phyloP scores from a whole-genome alignment of 768 basidiomycete genomes.

The Tephrocybe sp. region DNA sequence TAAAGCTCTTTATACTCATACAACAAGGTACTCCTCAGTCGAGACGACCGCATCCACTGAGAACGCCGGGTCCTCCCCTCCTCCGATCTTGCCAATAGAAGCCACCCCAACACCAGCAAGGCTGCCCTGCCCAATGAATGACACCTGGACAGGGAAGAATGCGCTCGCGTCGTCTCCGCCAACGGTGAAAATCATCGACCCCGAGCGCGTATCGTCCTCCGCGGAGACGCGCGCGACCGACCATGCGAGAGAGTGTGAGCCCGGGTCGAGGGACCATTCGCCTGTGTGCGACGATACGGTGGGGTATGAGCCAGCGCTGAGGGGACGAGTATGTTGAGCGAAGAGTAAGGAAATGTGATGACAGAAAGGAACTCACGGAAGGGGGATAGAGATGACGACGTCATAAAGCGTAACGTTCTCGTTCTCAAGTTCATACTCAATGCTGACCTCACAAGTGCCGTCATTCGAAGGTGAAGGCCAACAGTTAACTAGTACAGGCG shows the following conservation, averaged over 20 bases:
- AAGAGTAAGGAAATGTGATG: slow-evolving; percentile 17
- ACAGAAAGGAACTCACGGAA: no score
- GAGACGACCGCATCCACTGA: slow-evolving; percentile 57
- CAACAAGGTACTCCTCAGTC: slow-evolving; percentile 58
- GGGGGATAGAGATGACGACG: slow-evolving; percentile 86
- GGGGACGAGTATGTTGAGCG: background rate
- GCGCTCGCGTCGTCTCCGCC: slow-evolving; percentile 78
- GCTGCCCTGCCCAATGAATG: slow-evolving; percentile 80
- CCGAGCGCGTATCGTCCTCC: slow-evolving; percentile 62
- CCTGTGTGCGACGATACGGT: slow-evolving; percentile 76
- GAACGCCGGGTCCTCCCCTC: slow-evolving; percentile 38
- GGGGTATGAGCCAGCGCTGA: slow-evolving; percentile 71
- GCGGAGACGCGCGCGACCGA: slow-evolving; percentile 66
- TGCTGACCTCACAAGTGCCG: slow-evolving; percentile 92
- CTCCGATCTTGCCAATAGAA: slow-evolving; percentile 52
- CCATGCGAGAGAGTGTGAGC: slow-evolving; percentile 85
- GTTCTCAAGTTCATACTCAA: slow-evolving; percentile 96
- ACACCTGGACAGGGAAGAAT: slow-evolving; percentile 91
- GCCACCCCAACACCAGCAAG: slow-evolving; percentile 74
- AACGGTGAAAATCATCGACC: slow-evolving; percentile 89
- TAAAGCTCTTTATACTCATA: no score
- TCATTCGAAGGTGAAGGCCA: slow-evolving; percentile 94
- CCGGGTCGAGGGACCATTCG: slow-evolving; percentile 81
- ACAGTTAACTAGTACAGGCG: slow-evolving; percentile 76
- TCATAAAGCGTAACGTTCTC: slow-evolving; percentile 78